phyloP scores from a whole-genome alignment of 371 early-diverging fungal genomes.

The Umbelopsis sp. region DNA sequence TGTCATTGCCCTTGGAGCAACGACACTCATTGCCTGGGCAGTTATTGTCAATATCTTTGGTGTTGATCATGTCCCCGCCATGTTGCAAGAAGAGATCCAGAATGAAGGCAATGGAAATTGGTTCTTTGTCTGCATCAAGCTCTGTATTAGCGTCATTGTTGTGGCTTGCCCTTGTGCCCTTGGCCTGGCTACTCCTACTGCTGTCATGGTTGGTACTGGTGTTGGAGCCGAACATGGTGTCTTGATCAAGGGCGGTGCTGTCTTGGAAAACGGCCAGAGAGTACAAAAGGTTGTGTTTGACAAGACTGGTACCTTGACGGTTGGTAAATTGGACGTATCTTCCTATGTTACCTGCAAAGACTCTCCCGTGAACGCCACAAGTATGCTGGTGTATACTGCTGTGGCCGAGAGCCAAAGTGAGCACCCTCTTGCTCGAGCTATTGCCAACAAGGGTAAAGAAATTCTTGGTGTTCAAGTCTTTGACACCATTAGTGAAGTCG shows the following conservation, averaged over 20 bases:
- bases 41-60: slow-evolving; percentile 53
- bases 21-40: slow-evolving; percentile 84
- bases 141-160: slow-evolving; percentile 93
- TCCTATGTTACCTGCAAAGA: slow-evolving; percentile 21
- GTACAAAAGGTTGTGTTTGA: slow-evolving; percentile 92
- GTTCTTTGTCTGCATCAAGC: slow-evolving; percentile 82
- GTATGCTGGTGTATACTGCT: slow-evolving; percentile 51
- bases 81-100: slow-evolving; percentile 55
- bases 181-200: slow-evolving; percentile 95
- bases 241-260: slow-evolving; percentile 84
- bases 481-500: slow-evolving; percentile 43
- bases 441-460: slow-evolving; percentile 64
- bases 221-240: slow-evolving; percentile 92
- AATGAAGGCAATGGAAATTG: slow-evolving; percentile 64
- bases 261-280: slow-evolving; percentile 81
- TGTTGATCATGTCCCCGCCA: slow-evolving; percentile 52
- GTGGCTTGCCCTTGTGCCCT: slow-evolving; percentile 98
- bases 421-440: slow-evolving; percentile 86
- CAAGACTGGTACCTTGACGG: slow-evolving; percentile 96
- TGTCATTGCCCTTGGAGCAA: slow-evolving; percentile 72
- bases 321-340: slow-evolving; percentile 79
- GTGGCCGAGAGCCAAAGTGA: slow-evolving; percentile 85
- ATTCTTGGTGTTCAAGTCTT: slow-evolving; percentile 39
- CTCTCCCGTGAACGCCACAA: slow-evolving; percentile 11
- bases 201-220: slow-evolving; percentile 98